phyloP scores from a whole-genome alignment of 768 basidiomycete species.

The Podaxis mareebaensis region DNA sequence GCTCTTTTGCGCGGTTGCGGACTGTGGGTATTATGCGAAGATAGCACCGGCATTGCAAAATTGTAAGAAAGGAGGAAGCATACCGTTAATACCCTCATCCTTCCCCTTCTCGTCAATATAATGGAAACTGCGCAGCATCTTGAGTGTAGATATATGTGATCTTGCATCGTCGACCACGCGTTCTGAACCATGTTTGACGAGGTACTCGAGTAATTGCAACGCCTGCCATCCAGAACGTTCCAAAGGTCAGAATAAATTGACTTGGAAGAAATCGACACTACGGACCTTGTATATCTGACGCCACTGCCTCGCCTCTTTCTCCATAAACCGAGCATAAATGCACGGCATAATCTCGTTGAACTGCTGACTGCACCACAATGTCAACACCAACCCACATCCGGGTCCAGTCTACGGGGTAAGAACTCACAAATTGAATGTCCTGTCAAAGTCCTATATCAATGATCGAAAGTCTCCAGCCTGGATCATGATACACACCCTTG shows the following conservation, averaged over 20 bases:
- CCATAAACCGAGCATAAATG: slow-evolving; percentile 94
- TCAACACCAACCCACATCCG: neutral
- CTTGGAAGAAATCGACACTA: neutral
- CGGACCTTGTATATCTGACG: slow-evolving; percentile 96
- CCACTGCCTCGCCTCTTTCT: slow-evolving; percentile 98
- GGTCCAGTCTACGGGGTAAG: neutral
- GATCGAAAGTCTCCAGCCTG: neutral
- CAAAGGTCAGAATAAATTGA: no score
- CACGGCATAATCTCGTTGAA: slow-evolving; percentile 99
- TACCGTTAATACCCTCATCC: slow-evolving; percentile 96
- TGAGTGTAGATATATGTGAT: slow-evolving; percentile 91
- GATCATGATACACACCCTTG: slow-evolving; percentile 63
- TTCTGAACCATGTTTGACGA: slow-evolving; percentile 96
- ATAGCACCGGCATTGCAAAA: neutral
- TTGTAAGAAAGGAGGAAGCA: slow-evolving; percentile 10
- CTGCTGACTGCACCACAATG: slow-evolving; percentile 64
- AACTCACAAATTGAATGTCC: slow-evolving; percentile 96
- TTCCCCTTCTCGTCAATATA: slow-evolving; percentile 99
- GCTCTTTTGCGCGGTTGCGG: slow-evolving; percentile 89
- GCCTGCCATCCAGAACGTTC: slow-evolving; percentile 47
- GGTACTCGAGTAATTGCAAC: slow-evolving; percentile 90
- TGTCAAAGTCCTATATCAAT: slow-evolving; percentile 27
- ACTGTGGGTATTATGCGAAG: slow-evolving; percentile 46
- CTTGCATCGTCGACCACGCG: slow-evolving; percentile 97
- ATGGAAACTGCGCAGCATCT: slow-evolving; percentile 97